Percentiles rank a stretch among this genome's conserved stretches.
Conservation (phyloP, 2,329 filamentous ascomycete species). For the Trichoderma koningiopsis region DNA sequence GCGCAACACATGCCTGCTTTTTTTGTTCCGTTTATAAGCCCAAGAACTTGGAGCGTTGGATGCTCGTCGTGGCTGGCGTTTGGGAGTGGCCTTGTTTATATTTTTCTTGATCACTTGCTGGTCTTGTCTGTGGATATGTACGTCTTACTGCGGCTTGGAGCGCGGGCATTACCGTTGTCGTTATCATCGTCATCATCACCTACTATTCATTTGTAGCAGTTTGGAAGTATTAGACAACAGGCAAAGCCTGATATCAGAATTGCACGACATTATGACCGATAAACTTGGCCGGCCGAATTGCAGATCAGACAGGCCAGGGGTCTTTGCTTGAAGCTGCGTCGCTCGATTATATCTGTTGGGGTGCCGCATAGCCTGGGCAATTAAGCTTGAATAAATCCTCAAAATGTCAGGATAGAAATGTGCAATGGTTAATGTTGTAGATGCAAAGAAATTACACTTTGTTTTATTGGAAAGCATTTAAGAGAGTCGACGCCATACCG, state of each 20-base stretch:
- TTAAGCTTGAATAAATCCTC: neutral
- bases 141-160: constrained; percentile 2
- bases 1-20: constrained; percentile 4
- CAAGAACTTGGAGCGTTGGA: constrained; percentile 16
- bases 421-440: neutral
- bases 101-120: constrained; percentile 7
- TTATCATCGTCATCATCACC: constrained; percentile 16
- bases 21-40: constrained; percentile 2
- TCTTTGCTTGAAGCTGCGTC: neutral
- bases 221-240: constrained; percentile 16
- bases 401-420: neutral
- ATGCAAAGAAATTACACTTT: too few species aligned
- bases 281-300: neutral
- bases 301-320: neutral
- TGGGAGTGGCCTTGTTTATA: constrained; percentile 19
- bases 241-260: constrained; percentile 24
- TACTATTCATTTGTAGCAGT: constrained; percentile 21
- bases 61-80: constrained; percentile 22
- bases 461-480: neutral
- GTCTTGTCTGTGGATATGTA: constrained; percentile 9
- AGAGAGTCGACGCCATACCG: neutral
- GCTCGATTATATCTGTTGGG: neutral
- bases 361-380: neutral
- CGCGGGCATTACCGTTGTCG: constrained; percentile 7
- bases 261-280: constrained; percentile 23